These are phyloP conservation scores for Vairimorpha necatrix DNA, from an alignment of 371 early-diverging fungal species.

Conservation along the genomic window DNA sequence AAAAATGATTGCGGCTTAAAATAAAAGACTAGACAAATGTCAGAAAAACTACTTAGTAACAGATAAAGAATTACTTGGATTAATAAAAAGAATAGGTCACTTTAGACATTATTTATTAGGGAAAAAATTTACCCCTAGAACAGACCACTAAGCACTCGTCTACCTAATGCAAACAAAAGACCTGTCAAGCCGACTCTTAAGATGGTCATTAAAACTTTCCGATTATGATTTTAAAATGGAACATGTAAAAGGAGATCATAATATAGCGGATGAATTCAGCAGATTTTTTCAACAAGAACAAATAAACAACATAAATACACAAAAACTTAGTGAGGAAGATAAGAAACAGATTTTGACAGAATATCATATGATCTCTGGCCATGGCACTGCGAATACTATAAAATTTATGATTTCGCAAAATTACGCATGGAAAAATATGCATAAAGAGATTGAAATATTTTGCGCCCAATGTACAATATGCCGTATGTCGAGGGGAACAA, in stretches of 20 bases:
- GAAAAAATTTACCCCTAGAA: not conserved
- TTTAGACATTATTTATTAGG: slow-evolving; percentile 7
- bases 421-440: slow-evolving; percentile 7
- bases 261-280: slow-evolving; percentile 3
- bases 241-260: slow-evolving; percentile 18
- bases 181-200: not conserved
- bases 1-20: not conserved
- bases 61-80: not conserved
- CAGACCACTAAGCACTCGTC: not conserved
- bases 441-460: slow-evolving; percentile 24
- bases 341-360: no score
- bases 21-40: not conserved
- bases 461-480: slow-evolving; percentile 8
- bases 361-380: slow-evolving; percentile 6
- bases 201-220: not conserved
- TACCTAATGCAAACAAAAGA: not conserved
- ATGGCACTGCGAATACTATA: slow-evolving; percentile 18
- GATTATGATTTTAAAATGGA: slow-evolving; percentile 13
- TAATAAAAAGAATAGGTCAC: not conserved
- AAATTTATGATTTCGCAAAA: slow-evolving; percentile 20
- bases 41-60: slow-evolving; percentile 16
- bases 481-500: no score
- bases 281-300: not conserved
- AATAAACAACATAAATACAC: no score
- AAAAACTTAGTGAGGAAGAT: no score